Percentiles rank a stretch among this genome's conserved stretches.
These are phyloP conservation scores for Emericellopsis cladophorae DNA, from an alignment of 2,329 filamentous ascomycete genomes.

Conservation along the genomic window DNA sequence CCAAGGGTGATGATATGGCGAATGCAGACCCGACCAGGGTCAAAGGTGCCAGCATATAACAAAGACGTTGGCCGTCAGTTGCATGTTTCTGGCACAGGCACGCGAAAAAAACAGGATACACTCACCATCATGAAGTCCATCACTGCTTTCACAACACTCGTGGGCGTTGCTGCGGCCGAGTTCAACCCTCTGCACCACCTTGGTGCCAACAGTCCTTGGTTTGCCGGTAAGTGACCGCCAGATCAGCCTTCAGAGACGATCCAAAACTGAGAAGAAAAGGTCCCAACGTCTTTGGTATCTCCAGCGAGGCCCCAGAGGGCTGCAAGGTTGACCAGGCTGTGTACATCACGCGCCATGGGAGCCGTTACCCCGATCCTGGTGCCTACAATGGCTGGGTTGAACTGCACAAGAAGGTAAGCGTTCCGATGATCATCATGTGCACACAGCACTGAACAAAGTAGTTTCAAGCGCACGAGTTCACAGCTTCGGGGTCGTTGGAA, in stretches of 20 bases:
- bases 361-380: slow-evolving; percentile 47
- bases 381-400: slow-evolving; percentile 45
- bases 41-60: too few relatives aligned
- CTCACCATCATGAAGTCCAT: neutral
- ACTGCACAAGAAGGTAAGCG: slow-evolving; percentile 26
- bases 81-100: too few relatives aligned
- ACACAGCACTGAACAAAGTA: slow-evolving; percentile 10
- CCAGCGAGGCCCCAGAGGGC: slow-evolving; percentile 36
- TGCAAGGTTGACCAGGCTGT: slow-evolving; percentile 49
- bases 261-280: slow-evolving; percentile 17
- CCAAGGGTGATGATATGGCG: too few relatives aligned
- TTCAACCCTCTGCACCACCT: slow-evolving; percentile 30
- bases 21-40: too few relatives aligned
- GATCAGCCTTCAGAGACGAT: too few relatives aligned
- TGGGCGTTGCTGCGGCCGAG: neutral
- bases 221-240: slow-evolving; percentile 24
- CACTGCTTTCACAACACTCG: neutral
- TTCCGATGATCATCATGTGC: neutral
- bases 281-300: slow-evolving; percentile 42
- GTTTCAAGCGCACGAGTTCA: slow-evolving; percentile 41
- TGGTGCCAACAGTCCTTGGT: slow-evolving; percentile 41
- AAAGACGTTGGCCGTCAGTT: too few relatives aligned
- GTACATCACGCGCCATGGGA: slow-evolving; percentile 48
- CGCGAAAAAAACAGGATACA: too few relatives aligned
- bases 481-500: slow-evolving; percentile 33